phyloP scores from a whole-genome alignment of 23 red algal species.

The Gracilaria gracilis region DNA sequence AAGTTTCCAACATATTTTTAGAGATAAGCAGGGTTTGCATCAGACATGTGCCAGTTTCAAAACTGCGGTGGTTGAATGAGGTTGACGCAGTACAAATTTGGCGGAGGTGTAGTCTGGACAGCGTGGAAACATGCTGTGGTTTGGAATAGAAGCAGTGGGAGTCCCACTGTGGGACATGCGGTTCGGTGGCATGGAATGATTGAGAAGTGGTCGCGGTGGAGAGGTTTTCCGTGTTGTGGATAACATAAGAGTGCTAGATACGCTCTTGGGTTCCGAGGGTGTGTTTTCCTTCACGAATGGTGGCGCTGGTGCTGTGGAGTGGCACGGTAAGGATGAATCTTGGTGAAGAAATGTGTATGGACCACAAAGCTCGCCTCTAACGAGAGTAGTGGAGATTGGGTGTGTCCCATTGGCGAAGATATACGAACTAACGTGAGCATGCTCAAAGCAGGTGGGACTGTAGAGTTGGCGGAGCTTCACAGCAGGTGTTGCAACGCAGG shows the following conservation, averaged over 20 bases:
- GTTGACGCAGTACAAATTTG: neutral
- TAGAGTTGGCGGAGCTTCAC: neutral
- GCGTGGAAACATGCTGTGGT: neutral
- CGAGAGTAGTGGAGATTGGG: neutral
- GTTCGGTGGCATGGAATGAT: neutral
- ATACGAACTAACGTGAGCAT: slow-evolving; percentile 45
- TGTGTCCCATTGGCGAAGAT: neutral
- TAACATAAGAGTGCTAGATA: neutral
- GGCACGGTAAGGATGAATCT: slow-evolving; percentile 20
- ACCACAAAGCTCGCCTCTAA: slow-evolving; percentile 5
- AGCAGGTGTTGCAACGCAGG: neutral
- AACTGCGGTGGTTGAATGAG: neutral
- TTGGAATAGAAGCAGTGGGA: too few species aligned
- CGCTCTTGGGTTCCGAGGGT: neutral
- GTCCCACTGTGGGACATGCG: too few species aligned
- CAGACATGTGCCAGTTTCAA: neutral
- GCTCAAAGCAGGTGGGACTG: neutral
- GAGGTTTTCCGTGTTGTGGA: neutral
- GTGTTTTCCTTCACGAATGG: neutral
- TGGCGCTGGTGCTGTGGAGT: neutral
- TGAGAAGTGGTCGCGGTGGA: neutral
- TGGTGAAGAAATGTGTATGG: neutral
- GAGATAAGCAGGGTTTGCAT: neutral
- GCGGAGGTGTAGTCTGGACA: neutral
- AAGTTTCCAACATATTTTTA: neutral